These are phyloP conservation scores for peach (Prunus persica) DNA, from an alignment of 306 rosid genomes.

Conservation along the genomic window Prunus_persica_NCBIv2 NC_034009.1:32282501-32283000, in stretches of 20 bases:
- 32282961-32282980: not conserved
- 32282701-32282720: conserved; percentile 7
- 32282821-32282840: conserved; percentile 87
- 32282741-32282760: not conserved
- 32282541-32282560: conserved; percentile 84
- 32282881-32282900: conserved; percentile 74
- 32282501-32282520: conserved; percentile 83
- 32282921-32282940: conserved; percentile 4
- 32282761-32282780: conserved; percentile 29
- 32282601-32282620: not conserved
- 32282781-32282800: conserved; percentile 97
- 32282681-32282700: conserved; percentile 4
- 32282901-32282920: conserved; percentile 57
- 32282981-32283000: not conserved
- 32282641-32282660: not conserved
- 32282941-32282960: conserved; percentile 14
- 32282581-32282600: not conserved
- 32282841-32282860: conserved; percentile 91
- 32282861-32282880: conserved; percentile 87
- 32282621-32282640: not conserved
- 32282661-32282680: not conserved
- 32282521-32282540: conserved; percentile 69
- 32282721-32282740: not conserved
- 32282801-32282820: conserved; percentile 86
- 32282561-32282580: conserved; percentile 15